Evolutionary conservation across 1,139 yeast genomes (phyloP), one percentile per base, ranked within the genome.

Genomic region (Arxiozyma slooffiae): DNA sequence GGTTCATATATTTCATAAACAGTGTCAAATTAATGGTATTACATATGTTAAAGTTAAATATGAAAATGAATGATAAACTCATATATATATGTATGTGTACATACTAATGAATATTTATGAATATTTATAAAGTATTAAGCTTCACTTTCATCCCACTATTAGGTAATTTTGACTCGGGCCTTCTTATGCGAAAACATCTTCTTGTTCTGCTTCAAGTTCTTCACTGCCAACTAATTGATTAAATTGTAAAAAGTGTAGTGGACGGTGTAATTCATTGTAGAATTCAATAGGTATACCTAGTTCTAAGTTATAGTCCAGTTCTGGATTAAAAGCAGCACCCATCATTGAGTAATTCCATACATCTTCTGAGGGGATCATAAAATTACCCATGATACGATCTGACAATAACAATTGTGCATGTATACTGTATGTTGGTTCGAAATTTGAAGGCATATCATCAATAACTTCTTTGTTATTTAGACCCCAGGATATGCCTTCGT

Each of bases 331-430:
- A 14, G 85, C 77, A 1, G 95, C 84, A 3, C 97, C 95, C 70
- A 88, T 76, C 62, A 94, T 92, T 3, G 94, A 78, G 64, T 85
- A 89, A 66, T 92, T 92, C 98, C 99, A 92, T 38, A 89, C 66
- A 51, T 80, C 82, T 46, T 85, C 85, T 39, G 80, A 83, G 1
- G 99, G 98, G 1, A 89, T 95, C 70, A 87, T 67, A 67, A 87
- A 90, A 54, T 82, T 84, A 4, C 98, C 98, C 63, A 77, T 75
- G 49, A 88, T 76, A 52, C 82, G 74, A 55, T 85, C 95, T 0
- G 96, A 81, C 40, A 92, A 67, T 36, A 90, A 70, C 55, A 92
- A 66, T 61, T 89, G 96, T 8, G 84, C 77, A 59, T 77, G 76
- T 38, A 70, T 72, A 43, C 86, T 82, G 66, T 80, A 88, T 0